Percentiles rank a stretch among this genome's conserved stretches.
phyloP scores from a whole-genome alignment of 371 early-diverging fungal genomes.

The Rhizopus arrhizus region DNA sequence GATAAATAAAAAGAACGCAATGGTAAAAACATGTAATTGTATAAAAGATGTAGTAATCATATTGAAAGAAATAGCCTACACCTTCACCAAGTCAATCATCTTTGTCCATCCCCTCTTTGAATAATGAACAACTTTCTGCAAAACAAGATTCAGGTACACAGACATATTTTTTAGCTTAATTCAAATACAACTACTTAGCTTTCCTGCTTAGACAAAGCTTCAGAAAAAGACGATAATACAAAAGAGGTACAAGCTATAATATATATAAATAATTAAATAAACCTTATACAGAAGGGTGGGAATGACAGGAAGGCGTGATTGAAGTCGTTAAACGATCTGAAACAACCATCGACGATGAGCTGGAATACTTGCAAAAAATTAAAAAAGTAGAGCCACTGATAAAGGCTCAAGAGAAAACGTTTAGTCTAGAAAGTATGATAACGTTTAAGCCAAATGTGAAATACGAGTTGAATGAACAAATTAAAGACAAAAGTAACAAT shows the following conservation, averaged over 20 bases:
- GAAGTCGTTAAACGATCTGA: conserved; percentile 16
- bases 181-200: not conserved
- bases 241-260: not conserved
- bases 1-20: not conserved
- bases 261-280: not conserved
- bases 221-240: not conserved
- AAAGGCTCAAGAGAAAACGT: conserved; percentile 26
- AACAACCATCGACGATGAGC: conserved; percentile 14
- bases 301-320: conserved; percentile 20
- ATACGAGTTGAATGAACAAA: not conserved
- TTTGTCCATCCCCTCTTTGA: not conserved
- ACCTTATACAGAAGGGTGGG: not conserved
- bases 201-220: not conserved
- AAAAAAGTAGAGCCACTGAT: conserved; percentile 30
- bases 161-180: not conserved
- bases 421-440: conserved; percentile 21
- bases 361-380: conserved; percentile 7
- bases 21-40: not conserved
- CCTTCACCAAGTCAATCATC: not conserved
- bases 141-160: not conserved
- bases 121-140: not conserved
- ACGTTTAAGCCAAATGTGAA: conserved; percentile 14
- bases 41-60: not conserved
- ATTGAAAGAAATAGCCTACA: not conserved
- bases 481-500: not conserved